A percentile compares a stretch with the other conserved stretches of the same genome.
Evolutionary conservation across 192 early-diverging fungal genomes (phyloP).

Genomic region (Gigaspora rosea): DNA sequence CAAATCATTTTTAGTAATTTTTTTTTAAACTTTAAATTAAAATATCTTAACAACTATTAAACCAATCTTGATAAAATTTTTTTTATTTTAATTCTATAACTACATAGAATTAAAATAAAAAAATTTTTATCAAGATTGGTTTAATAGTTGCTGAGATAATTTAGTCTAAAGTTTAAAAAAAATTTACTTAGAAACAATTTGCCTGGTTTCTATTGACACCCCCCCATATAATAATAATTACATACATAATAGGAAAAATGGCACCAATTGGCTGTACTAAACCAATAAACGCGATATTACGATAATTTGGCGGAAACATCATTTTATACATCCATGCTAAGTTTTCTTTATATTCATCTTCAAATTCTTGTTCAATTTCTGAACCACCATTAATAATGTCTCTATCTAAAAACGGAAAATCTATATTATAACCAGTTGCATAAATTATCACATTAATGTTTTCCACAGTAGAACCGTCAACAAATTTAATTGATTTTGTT

Average conservation of each 20-base stretch:
- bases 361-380: constrained; percentile 30
- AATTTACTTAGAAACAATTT: too few relatives aligned
- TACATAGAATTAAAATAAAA: too few relatives aligned
- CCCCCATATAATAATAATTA: too few relatives aligned
- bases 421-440: constrained; percentile 64
- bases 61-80: too few relatives aligned
- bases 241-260: constrained; percentile 46
- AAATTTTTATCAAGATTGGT: too few relatives aligned
- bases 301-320: constrained; percentile 51
- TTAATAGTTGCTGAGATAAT: too few relatives aligned
- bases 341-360: constrained; percentile 43
- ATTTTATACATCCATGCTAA: constrained; percentile 59
- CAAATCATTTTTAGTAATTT: too few relatives aligned
- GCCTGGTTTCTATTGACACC: too few relatives aligned
- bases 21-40: too few relatives aligned
- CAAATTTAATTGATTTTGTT: constrained; percentile 49
- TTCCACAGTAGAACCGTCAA: constrained; percentile 53
- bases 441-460: constrained; percentile 59
- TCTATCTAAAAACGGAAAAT: constrained; percentile 51
- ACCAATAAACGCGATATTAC: constrained; percentile 61
- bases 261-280: constrained; percentile 57
- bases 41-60: too few relatives aligned
- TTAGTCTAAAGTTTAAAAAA: too few relatives aligned
- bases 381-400: constrained; percentile 45
- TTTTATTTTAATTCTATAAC: too few relatives aligned